Evolutionary conservation across 345 rosid genomes (phyloP).

Genomic region (Salix caprea): DNA sequence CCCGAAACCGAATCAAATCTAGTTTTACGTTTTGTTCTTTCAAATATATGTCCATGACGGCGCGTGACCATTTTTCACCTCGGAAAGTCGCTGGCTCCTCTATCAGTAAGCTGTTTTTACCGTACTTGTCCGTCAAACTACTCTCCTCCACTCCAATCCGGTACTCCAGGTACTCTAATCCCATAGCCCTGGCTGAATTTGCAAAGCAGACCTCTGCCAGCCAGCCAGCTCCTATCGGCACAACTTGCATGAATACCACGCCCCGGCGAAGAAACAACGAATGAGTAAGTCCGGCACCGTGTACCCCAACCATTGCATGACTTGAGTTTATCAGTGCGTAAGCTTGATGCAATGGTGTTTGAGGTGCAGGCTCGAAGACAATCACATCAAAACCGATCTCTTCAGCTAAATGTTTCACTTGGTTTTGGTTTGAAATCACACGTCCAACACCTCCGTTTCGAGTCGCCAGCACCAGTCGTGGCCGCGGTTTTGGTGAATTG

Average conservation of each 20-base stretch:
- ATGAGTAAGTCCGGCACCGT: constrained; percentile 60
- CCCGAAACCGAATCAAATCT: constrained; percentile 41
- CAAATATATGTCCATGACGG: constrained; percentile 48
- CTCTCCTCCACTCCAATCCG: constrained; percentile 38
- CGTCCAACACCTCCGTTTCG: constrained; percentile 28
- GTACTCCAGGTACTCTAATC: constrained; percentile 45
- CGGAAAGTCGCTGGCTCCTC: constrained; percentile 36
- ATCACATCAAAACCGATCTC: constrained; percentile 49
- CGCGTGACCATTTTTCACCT: constrained; percentile 36
- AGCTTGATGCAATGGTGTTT: constrained; percentile 25
- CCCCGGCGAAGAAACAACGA: constrained; percentile 48
- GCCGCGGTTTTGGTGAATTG: neutral
- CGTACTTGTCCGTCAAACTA: constrained; percentile 47
- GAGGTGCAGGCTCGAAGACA: constrained; percentile 26
- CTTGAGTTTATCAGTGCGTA: constrained; percentile 44
- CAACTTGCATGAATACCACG: constrained; percentile 45
- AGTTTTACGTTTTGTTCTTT: constrained; percentile 53
- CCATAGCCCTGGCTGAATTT: constrained; percentile 37
- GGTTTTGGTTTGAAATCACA: constrained; percentile 29
- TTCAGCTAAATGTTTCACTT: constrained; percentile 22
- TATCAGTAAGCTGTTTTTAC: constrained; percentile 31
- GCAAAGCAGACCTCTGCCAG: constrained; percentile 38
- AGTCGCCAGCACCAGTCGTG: constrained; percentile 28
- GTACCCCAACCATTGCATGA: constrained; percentile 55
- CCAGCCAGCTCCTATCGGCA: constrained; percentile 49